Percentiles rank a stretch among this genome's conserved stretches.
Conservation (phyloP, 768 basidiomycete genomes). For the Amanita brunnescens region DNA sequence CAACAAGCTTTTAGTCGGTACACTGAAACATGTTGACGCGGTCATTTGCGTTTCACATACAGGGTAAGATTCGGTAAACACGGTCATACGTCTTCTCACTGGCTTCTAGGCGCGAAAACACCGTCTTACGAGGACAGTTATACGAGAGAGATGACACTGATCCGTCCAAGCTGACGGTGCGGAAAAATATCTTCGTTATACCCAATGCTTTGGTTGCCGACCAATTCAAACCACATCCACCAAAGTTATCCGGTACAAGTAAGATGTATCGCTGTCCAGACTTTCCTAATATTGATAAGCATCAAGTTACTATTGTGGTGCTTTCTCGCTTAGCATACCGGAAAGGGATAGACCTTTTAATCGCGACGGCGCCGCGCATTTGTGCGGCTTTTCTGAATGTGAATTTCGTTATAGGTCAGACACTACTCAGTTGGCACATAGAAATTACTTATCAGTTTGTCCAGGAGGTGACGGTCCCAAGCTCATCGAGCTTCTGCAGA, state of each 20-base stretch:
- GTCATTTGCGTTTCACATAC: constrained; percentile 97
- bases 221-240: constrained; percentile 65
- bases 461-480: constrained; percentile 93
- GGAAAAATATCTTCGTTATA: constrained; percentile 76
- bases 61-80: constrained; percentile 46
- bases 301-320: constrained; percentile 81
- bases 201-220: constrained; percentile 88
- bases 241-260: constrained; percentile 48
- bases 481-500: constrained; percentile 88
- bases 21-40: constrained; percentile 85
- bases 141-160: constrained; percentile 44
- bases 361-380: constrained; percentile 86
- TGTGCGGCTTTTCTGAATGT: constrained; percentile 82
- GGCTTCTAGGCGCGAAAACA: constrained; percentile 82
- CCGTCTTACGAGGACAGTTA: constrained; percentile 77
- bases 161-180: constrained; percentile 35
- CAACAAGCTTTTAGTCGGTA: constrained; percentile 87
- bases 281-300: not conserved
- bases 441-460: not conserved
- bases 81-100: not conserved
- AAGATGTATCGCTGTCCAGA: constrained; percentile 14
- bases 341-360: constrained; percentile 93
- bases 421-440: constrained; percentile 11
- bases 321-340: constrained; percentile 88
- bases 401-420: constrained; percentile 84